Evolutionary conservation across 345 rosid genomes (phyloP), one percentile per base, ranked within the genome.

Genomic region (Eucalyptus cloeziana): DNA sequence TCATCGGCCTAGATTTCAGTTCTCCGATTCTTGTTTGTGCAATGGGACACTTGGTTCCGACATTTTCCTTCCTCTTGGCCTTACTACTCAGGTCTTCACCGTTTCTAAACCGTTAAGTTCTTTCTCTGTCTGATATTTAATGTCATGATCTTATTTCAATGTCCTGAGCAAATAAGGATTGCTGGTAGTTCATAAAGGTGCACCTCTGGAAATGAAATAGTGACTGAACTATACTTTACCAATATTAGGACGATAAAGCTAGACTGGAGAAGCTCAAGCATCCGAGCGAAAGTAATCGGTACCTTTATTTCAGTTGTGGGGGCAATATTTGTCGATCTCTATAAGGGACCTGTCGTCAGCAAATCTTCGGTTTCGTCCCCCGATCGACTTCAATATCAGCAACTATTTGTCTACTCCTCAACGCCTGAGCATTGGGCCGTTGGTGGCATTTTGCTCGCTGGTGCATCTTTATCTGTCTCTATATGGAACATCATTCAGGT

Each of bases 11-110:
- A 86, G 91, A 92, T 88, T 93, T 92, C 87, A 95, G 97, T 91
- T 96, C 98, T 22, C 98, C 98, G 2, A 94, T 95, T n/a, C 95
- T 95, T 64, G 98, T 94, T 37, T 97, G 98, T 83, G 96, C 95
- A 87, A 95, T 95, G 98, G 98, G 98, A 86, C 95, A 94, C 71
- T 88, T 94, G 87, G 86, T 92, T 71, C 98, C 98, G 50, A 88
- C 96, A 24, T 90, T 95, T 89, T 94, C 96, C 87, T 96, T 96
- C 94, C 49, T 97, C 85, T 88, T 97, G 86, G 91, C 95, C 51
- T 51, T 94, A 87, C 8, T 95, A 45, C 93, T 93, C 91, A 94
- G 99, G 97, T 95, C 88, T 87, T 86, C 51, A 60, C 89, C n/a
- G 40, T 22, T 71, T 25, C 79, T 58, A 76, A 5, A 37, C 85